phyloP scores from a whole-genome alignment of 495 filamentous ascomycete genomes.

The Aspergillus sclerotiicarbonarius region DNA sequence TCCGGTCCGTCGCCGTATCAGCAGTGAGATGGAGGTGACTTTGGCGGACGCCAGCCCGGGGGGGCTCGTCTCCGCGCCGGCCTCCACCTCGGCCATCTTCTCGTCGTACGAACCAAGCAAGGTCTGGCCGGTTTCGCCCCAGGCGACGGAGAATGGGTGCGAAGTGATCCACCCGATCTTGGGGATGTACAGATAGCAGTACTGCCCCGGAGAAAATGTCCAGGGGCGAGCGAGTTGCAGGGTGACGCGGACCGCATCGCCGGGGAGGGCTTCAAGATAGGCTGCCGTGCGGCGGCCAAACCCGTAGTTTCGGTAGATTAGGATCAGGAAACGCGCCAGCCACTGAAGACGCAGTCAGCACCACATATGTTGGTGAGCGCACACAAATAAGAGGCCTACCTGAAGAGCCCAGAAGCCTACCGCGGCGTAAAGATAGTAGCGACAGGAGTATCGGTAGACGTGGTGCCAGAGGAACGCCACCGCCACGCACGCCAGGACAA shows the following conservation, averaged over 20 bases:
- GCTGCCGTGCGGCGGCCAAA: conserved; percentile 16
- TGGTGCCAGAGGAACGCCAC: conserved; percentile 57
- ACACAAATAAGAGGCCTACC: too few species aligned
- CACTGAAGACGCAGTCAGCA: conserved; percentile 47
- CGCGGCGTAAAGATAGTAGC: conserved; percentile 49
- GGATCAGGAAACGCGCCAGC: conserved; percentile 44
- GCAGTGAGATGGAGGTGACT: conserved; percentile 53
- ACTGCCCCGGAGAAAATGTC: conserved; percentile 64
- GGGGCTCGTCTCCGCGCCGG: background rate
- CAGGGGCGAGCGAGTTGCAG: conserved; percentile 67
- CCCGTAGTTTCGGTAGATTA: conserved; percentile 54
- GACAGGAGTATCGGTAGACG: conserved; percentile 42
- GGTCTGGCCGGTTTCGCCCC: conserved; percentile 20
- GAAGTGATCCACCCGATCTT: conserved; percentile 57
- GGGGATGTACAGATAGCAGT: conserved; percentile 71
- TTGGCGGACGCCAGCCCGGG: background rate
- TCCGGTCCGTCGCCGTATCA: conserved; percentile 67
- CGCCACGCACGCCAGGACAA: conserved; percentile 51
- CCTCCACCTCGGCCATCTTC: conserved; percentile 14
- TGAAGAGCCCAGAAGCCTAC: conserved; percentile 52
- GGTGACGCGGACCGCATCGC: conserved; percentile 41
- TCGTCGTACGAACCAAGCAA: background rate
- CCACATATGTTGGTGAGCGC: too few species aligned
- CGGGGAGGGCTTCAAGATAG: conserved; percentile 35
- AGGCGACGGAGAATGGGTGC: conserved; percentile 43